Evolutionary conservation across 2,329 filamentous ascomycete genomes (phyloP).

Genomic region (Penicillium sp.): DNA sequence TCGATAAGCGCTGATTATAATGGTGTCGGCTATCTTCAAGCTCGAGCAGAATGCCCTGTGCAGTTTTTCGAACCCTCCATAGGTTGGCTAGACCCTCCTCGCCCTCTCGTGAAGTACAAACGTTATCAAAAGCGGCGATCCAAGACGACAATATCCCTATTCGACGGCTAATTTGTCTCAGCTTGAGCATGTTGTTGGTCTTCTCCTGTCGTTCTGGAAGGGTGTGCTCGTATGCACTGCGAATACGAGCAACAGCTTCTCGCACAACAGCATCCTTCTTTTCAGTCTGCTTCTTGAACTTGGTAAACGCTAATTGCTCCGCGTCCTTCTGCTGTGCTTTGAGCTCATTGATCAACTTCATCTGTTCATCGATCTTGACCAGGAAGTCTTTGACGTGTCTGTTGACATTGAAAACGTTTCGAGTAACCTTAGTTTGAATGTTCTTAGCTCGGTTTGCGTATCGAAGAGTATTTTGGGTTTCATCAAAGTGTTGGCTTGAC

Average conservation of each 20-base stretch:
- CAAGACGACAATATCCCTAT: slow-evolving; percentile 87
- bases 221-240: slow-evolving; percentile 82
- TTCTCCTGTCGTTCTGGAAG: slow-evolving; percentile 77
- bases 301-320: slow-evolving; percentile 78
- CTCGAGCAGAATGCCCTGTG: slow-evolving; percentile 84
- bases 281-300: slow-evolving; percentile 88
- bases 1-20: slow-evolving; percentile 80
- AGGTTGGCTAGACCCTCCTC: slow-evolving; percentile 70
- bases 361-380: slow-evolving; percentile 98
- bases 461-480: slow-evolving; percentile 95
- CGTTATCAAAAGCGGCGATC: slow-evolving; percentile 86
- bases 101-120: slow-evolving; percentile 73
- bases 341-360: slow-evolving; percentile 94
- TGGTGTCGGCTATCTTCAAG: slow-evolving; percentile 89
- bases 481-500: slow-evolving; percentile 94
- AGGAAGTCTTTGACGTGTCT: slow-evolving; percentile 98
- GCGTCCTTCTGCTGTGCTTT: slow-evolving; percentile 90
- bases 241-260: slow-evolving; percentile 80
- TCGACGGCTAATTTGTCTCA: slow-evolving; percentile 80
- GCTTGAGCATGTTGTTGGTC: slow-evolving; percentile 76
- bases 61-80: slow-evolving; percentile 79
- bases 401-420: slow-evolving; percentile 98
- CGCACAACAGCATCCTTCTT: slow-evolving; percentile 76
- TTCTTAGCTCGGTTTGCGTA: slow-evolving; percentile 99
- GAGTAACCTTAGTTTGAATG: slow-evolving; percentile 98